phyloP scores from a whole-genome alignment of 2,329 filamentous ascomycete species.

The Hymenoscyphus fraxineus region DNA sequence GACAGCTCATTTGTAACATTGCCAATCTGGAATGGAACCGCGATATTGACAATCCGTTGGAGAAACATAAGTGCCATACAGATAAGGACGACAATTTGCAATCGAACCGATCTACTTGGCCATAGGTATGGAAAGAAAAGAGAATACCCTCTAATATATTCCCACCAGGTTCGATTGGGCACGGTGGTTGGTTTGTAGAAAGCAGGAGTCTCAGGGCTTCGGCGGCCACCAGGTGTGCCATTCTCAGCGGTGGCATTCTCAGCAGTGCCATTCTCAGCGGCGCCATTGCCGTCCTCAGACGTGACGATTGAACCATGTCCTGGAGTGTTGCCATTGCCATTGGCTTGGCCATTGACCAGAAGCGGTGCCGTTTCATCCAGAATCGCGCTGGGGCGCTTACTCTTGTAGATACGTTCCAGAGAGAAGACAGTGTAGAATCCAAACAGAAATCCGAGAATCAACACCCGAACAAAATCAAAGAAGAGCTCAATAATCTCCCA shows the following conservation, averaged over 20 bases:
- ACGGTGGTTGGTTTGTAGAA: slow-evolving; percentile 88
- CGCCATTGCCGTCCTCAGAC: slow-evolving; percentile 20
- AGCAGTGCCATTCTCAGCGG: not conserved
- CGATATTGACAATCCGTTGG: slow-evolving; percentile 80
- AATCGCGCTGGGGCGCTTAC: slow-evolving; percentile 15
- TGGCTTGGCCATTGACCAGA: slow-evolving; percentile 43
- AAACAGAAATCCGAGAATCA: slow-evolving; percentile 53
- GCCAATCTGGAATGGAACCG: slow-evolving; percentile 80
- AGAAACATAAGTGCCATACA: slow-evolving; percentile 78
- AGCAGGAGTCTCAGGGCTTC: slow-evolving; percentile 56
- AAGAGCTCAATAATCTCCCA: slow-evolving; percentile 65
- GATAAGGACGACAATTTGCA: slow-evolving; percentile 75
- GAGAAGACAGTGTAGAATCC: slow-evolving; percentile 57
- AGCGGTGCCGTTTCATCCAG: slow-evolving; percentile 60
- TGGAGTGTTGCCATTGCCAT: slow-evolving; percentile 31
- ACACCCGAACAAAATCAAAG: slow-evolving; percentile 64
- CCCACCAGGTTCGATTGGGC: slow-evolving; percentile 89
- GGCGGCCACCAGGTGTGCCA: slow-evolving; percentile 34
- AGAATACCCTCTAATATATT: slow-evolving; percentile 88
- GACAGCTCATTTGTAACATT: slow-evolving; percentile 72
- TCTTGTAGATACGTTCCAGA: slow-evolving; percentile 29
- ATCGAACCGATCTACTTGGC: slow-evolving; percentile 73
- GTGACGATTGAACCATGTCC: slow-evolving; percentile 39
- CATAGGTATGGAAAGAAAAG: slow-evolving; percentile 96
- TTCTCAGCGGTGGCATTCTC: slow-evolving; percentile 22